Conservation (phyloP, 768 basidiomycete species). For the Kwoniella europaea region DNA sequence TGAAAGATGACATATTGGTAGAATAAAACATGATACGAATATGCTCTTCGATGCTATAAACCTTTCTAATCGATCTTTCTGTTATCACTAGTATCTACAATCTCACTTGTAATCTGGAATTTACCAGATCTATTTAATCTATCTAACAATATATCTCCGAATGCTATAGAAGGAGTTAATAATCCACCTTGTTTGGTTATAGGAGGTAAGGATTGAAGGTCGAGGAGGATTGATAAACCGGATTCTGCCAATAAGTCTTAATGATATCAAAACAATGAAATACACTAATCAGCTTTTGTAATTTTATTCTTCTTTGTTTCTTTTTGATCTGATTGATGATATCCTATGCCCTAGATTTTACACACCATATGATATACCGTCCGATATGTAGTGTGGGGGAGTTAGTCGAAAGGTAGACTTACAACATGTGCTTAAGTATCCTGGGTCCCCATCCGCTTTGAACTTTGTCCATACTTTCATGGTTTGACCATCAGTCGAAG, state of each 20-base stretch:
- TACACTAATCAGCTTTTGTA: too few relatives aligned
- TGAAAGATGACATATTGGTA: too few relatives aligned
- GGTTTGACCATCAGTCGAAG: conserved; percentile 35
- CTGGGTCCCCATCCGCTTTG: conserved; percentile 73
- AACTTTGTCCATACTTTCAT: conserved; percentile 68
- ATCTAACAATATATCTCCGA: conserved; percentile 75
- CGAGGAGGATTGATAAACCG: conserved; percentile 72
- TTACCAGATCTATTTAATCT: conserved; percentile 67
- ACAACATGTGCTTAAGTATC: conserved; percentile 53
- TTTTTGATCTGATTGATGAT: too few relatives aligned
- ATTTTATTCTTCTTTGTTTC: too few relatives aligned
- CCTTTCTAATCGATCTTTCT: conserved; percentile 8
- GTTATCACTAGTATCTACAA: not conserved
- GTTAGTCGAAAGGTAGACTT: conserved; percentile 14
- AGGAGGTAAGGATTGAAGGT: conserved; percentile 64
- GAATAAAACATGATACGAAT: too few relatives aligned
- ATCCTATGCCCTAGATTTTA: not conserved
- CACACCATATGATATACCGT: not conserved
- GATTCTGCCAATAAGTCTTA: conserved; percentile 77
- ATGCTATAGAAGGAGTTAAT: conserved; percentile 79
- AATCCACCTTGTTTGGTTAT: conserved; percentile 73
- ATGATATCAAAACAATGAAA: too few relatives aligned
- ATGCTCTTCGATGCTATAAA: not conserved
- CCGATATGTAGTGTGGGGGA: not conserved
- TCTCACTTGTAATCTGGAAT: conserved; percentile 34